phyloP scores from a whole-genome alignment of 169 alveolate genomes.

The Prorocentrum cordatum region DNA sequence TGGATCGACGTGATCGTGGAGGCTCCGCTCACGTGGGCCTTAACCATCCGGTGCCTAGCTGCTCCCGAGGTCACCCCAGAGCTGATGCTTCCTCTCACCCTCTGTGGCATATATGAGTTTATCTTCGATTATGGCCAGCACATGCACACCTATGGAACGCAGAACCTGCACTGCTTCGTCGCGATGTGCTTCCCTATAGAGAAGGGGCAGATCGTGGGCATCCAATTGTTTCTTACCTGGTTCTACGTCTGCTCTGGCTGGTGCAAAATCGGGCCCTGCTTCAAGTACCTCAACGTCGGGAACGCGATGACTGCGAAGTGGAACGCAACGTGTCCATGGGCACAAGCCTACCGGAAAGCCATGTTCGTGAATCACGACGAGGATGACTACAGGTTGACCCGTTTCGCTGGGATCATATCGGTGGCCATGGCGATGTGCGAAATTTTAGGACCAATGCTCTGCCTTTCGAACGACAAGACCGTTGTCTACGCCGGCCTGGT shows the following conservation, averaged over 20 bases:
- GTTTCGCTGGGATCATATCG: no score
- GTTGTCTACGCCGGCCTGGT: slow-evolving; percentile 14
- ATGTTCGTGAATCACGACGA: no score
- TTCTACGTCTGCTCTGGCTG: slow-evolving; percentile 66
- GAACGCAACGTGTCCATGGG: slow-evolving; percentile 49
- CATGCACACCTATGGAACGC: slow-evolving; percentile 66
- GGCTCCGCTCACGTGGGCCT: slow-evolving; percentile 1
- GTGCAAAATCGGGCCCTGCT: slow-evolving; percentile 69
- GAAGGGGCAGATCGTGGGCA: slow-evolving; percentile 41
- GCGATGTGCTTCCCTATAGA: slow-evolving; percentile 31
- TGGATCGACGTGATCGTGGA: slow-evolving; percentile 33
- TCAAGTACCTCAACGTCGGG: slow-evolving; percentile 52
- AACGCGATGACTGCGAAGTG: slow-evolving; percentile 56
- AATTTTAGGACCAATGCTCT: neutral
- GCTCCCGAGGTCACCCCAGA: slow-evolving; percentile 36
- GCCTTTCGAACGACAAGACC: neutral
- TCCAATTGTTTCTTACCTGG: slow-evolving; percentile 52
- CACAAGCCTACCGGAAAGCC: slow-evolving; percentile 13
- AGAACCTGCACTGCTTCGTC: slow-evolving; percentile 40
- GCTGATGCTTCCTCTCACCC: slow-evolving; percentile 12
- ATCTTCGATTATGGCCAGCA: slow-evolving; percentile 56
- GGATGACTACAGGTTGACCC: no score
- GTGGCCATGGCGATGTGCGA: no score
- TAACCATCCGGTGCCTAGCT: slow-evolving; percentile 21
- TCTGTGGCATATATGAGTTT: slow-evolving; percentile 31